A percentile compares a stretch with the other conserved stretches of the same genome.
Conservation (phyloP, 148 eudicot species). For the Rhododendron mucronatum region DNA sequence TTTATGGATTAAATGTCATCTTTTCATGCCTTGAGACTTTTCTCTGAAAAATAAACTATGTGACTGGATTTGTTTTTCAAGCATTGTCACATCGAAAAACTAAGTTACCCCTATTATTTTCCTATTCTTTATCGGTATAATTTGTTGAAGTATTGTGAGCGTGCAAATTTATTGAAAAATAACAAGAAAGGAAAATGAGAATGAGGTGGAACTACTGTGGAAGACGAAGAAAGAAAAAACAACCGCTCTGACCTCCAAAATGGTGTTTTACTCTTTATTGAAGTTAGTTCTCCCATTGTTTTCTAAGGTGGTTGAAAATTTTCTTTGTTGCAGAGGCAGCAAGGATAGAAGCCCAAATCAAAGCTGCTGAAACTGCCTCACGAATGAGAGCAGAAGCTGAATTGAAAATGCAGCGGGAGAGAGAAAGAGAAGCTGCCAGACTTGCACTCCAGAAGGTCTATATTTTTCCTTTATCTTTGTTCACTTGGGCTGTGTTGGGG, state of each 20-base stretch:
- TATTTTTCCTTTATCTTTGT: constrained; percentile 1
- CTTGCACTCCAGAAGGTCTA: constrained; percentile 62
- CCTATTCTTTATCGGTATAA: not conserved
- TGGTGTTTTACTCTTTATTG: not conserved
- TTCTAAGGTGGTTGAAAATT: not conserved
- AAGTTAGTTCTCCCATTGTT: not conserved
- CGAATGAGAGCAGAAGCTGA: constrained; percentile 38
- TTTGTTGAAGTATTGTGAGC: not conserved
- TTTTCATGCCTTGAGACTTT: not conserved
- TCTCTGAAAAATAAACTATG: not conserved
- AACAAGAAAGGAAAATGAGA: not conserved
- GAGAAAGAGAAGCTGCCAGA: constrained; percentile 59
- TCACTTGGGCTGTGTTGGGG: not conserved
- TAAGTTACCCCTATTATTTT: not conserved
- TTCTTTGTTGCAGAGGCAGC: constrained; percentile 45
- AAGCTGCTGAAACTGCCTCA: constrained; percentile 46
- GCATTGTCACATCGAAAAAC: not conserved
- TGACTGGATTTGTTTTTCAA: not conserved
- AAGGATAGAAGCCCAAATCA: constrained; percentile 63
- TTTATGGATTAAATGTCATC: not conserved
- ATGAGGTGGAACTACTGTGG: not conserved
- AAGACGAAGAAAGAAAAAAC: not conserved
- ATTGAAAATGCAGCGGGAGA: constrained; percentile 39
- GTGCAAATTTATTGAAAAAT: not conserved
- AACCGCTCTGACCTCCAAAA: not conserved